A percentile compares a stretch with the other conserved stretches of the same genome.
These are phyloP conservation scores for Fusarium caatingaense DNA, from an alignment of 2,329 filamentous ascomycete genomes.

Conservation along the genomic window DNA sequence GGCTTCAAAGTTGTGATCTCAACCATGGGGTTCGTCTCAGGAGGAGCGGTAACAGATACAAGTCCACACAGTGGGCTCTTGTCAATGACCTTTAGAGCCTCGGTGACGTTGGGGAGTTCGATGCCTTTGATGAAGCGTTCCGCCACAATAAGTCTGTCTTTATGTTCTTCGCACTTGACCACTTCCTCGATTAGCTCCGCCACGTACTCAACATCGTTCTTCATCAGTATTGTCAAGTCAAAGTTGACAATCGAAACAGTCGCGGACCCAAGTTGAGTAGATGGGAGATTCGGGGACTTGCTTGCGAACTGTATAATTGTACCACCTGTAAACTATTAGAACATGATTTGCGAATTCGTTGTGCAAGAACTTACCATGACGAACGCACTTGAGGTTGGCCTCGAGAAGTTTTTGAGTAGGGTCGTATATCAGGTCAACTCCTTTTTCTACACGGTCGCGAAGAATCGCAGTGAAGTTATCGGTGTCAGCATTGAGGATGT, in stretches of 20 bases:
- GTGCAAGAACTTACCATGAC: conserved; percentile 49
- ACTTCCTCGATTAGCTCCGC: conserved; percentile 45
- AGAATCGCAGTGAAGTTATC: conserved; percentile 51
- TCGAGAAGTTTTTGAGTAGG: conserved; percentile 54
- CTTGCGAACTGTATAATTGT: conserved; percentile 49
- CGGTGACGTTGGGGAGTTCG: conserved; percentile 39
- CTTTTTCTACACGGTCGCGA: conserved; percentile 48
- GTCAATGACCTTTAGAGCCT: conserved; percentile 46
- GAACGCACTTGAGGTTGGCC: conserved; percentile 51
- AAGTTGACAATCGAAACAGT: conserved; percentile 49
- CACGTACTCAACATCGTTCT: conserved; percentile 49
- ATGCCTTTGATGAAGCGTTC: conserved; percentile 13
- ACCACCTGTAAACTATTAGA: conserved; percentile 46
- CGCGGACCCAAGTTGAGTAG: conserved; percentile 19
- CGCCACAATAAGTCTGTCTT: not conserved
- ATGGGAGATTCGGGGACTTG: conserved; percentile 35
- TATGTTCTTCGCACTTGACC: conserved; percentile 9
- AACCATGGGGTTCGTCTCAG: conserved; percentile 30
- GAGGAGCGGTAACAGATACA: conserved; percentile 29
- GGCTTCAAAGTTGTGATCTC: conserved; percentile 37
- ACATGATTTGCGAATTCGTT: not conserved
- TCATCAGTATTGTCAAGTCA: conserved; percentile 50
- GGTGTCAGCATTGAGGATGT: conserved; percentile 54
- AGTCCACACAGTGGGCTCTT: conserved; percentile 44
- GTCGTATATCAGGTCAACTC: conserved; percentile 60